Conservation (phyloP, 306 rosid species). For the Coriaria nepalensis region DNA sequence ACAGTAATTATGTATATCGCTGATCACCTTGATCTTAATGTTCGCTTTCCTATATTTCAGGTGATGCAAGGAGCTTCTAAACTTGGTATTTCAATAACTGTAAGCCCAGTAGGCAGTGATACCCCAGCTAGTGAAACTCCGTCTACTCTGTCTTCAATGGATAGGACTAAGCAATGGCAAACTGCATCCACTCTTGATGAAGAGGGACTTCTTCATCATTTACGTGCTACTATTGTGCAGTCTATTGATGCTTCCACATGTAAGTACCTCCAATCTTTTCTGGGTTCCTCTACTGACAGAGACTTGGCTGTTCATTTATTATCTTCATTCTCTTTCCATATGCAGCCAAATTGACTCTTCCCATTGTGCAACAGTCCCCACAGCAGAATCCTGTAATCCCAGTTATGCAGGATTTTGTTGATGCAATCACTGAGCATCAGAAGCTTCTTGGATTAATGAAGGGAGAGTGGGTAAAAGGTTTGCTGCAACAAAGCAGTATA, state of each 20-base stretch:
- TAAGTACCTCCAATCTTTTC: slow-evolving; percentile 19
- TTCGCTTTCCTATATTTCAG: slow-evolving; percentile 31
- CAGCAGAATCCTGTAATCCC: slow-evolving; percentile 59
- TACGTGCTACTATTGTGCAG: slow-evolving; percentile 65
- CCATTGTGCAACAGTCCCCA: slow-evolving; percentile 39
- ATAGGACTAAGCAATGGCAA: slow-evolving; percentile 73
- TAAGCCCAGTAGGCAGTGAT: slow-evolving; percentile 66
- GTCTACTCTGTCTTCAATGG: slow-evolving; percentile 39
- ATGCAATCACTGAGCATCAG: slow-evolving; percentile 81
- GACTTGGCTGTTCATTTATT: slow-evolving; percentile 1
- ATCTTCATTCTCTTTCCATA: slow-evolving; percentile 16
- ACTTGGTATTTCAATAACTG: slow-evolving; percentile 62
- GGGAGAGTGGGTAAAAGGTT: slow-evolving; percentile 91
- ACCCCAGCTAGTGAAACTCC: slow-evolving; percentile 36
- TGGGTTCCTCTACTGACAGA: slow-evolving; percentile 11
- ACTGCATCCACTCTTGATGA: slow-evolving; percentile 60
- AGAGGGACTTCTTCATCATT: slow-evolving; percentile 77
- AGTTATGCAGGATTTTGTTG: slow-evolving; percentile 69
- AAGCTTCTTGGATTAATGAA: slow-evolving; percentile 81
- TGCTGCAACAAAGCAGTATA: slow-evolving; percentile 81
- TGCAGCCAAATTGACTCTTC: slow-evolving; percentile 45
- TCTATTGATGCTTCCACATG: slow-evolving; percentile 66
- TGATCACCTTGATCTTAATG: not conserved
- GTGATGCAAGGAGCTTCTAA: slow-evolving; percentile 72
- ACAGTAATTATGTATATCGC: not conserved